Conservation (phyloP, 2,329 filamentous ascomycete genomes). For the Alternaria solani region DNA sequence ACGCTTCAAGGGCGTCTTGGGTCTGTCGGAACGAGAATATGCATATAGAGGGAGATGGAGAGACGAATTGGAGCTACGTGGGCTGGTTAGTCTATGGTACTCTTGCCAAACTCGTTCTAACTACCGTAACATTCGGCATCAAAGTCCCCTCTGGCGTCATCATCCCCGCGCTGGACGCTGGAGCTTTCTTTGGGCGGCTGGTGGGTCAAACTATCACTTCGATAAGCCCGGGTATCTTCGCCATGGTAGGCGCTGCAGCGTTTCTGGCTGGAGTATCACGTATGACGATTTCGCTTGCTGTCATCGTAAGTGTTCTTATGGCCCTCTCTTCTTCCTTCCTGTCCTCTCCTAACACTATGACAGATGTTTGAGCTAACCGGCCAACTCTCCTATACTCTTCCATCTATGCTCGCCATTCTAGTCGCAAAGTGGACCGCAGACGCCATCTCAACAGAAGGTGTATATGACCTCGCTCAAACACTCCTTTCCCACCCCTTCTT, state of each 20-base stretch:
- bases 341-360: not conserved
- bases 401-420: constrained; percentile 67
- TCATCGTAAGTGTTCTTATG: constrained; percentile 51
- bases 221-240: constrained; percentile 66
- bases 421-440: constrained; percentile 68
- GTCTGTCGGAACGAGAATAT: constrained; percentile 60
- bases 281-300: constrained; percentile 66
- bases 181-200: constrained; percentile 66
- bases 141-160: constrained; percentile 69
- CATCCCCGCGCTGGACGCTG: constrained; percentile 66
- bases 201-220: constrained; percentile 56
- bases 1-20: constrained; percentile 50
- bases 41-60: not conserved
- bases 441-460: constrained; percentile 60
- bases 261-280: constrained; percentile 67
- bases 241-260: constrained; percentile 67
- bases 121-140: constrained; percentile 66
- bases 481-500: constrained; percentile 67
- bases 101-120: constrained; percentile 63
- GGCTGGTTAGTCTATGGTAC: constrained; percentile 63
- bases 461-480: constrained; percentile 68
- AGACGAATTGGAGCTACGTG: constrained; percentile 54
- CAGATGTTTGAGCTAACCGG: constrained; percentile 67
- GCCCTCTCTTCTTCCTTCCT: not conserved
- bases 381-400: constrained; percentile 65